Conservation (phyloP, 345 rosid genomes). For the Populus nigra region DNA sequence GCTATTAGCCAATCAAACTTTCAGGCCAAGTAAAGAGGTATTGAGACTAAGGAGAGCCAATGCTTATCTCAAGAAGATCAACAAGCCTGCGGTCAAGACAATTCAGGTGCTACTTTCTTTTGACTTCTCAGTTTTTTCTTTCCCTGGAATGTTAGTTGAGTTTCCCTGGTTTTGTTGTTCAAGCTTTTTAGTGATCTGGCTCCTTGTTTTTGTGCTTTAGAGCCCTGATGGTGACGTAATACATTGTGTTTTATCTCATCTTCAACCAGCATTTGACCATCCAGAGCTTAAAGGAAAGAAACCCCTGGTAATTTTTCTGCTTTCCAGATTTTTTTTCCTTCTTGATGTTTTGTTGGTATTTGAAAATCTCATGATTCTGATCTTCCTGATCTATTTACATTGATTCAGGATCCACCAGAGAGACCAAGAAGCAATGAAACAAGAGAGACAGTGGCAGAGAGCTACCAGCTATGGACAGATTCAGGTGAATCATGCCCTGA, state of each 20-base stretch:
- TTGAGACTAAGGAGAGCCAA: slow-evolving; percentile 19
- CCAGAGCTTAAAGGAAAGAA: slow-evolving; percentile 26
- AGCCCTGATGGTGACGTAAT: slow-evolving; percentile 36
- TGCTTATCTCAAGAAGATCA: slow-evolving; percentile 32
- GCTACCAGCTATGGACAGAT: slow-evolving; percentile 28
- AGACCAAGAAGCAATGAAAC: slow-evolving; percentile 26
- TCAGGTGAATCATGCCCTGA: slow-evolving; percentile 33
- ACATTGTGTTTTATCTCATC: slow-evolving; percentile 34
- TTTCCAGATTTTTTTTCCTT: background rate
- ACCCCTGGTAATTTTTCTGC: slow-evolving; percentile 23
- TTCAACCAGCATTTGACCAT: slow-evolving; percentile 41
- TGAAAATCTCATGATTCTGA: background rate
- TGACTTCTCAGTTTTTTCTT: background rate
- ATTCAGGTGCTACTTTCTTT: slow-evolving; percentile 22
- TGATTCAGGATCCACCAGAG: slow-evolving; percentile 27
- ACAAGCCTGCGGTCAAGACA: slow-evolving; percentile 34
- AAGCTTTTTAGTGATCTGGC: background rate
- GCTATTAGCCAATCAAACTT: slow-evolving; percentile 22
- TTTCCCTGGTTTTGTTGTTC: background rate
- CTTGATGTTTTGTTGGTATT: background rate
- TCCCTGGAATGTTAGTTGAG: background rate
- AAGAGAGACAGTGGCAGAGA: slow-evolving; percentile 3
- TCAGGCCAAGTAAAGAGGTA: slow-evolving; percentile 17
- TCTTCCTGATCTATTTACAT: background rate
- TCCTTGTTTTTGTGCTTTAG: slow-evolving; percentile 14